Conservation (phyloP, 164 flowering plant species). For the Piper betle region DNA sequence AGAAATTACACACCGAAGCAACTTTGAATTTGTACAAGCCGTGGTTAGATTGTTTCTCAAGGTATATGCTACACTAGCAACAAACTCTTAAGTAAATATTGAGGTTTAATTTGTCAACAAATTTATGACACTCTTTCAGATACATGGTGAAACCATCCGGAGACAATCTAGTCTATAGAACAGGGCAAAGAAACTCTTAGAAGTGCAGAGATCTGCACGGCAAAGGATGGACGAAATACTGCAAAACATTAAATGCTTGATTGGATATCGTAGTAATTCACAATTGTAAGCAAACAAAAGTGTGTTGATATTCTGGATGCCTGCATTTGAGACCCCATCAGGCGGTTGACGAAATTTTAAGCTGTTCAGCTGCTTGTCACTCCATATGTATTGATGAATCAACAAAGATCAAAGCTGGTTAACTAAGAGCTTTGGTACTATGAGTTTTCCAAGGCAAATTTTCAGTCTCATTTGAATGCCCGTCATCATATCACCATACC, state of each 20-base stretch:
- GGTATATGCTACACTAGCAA: conserved; percentile 22
- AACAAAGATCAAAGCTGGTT: too few relatives aligned
- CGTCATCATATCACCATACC: too few relatives aligned
- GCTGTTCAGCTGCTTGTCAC: not conserved
- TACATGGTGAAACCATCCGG: conserved; percentile 84
- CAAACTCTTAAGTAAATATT: not conserved
- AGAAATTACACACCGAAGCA: conserved; percentile 62
- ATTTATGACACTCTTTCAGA: too few relatives aligned
- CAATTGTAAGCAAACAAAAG: conserved; percentile 24
- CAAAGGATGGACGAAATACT: conserved; percentile 64
- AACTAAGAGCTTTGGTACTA: too few relatives aligned
- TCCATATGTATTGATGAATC: not conserved
- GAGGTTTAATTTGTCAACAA: not conserved
- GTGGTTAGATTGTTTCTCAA: conserved; percentile 68
- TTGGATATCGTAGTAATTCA: conserved; percentile 77
- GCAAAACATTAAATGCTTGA: conserved; percentile 80
- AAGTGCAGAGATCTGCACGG: conserved; percentile 63
- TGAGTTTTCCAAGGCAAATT: too few relatives aligned
- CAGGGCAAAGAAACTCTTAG: conserved; percentile 65
- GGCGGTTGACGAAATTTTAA: not conserved
- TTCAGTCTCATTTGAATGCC: too few relatives aligned
- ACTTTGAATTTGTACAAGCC: conserved; percentile 90
- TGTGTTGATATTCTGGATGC: too few relatives aligned
- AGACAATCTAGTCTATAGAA: conserved; percentile 40
- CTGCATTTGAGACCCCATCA: not conserved